Percentiles rank a stretch among this genome's conserved stretches.
Evolutionary conservation across 2,329 filamentous ascomycete genomes (phyloP).

Genomic region (Penicillium sp.): DNA sequence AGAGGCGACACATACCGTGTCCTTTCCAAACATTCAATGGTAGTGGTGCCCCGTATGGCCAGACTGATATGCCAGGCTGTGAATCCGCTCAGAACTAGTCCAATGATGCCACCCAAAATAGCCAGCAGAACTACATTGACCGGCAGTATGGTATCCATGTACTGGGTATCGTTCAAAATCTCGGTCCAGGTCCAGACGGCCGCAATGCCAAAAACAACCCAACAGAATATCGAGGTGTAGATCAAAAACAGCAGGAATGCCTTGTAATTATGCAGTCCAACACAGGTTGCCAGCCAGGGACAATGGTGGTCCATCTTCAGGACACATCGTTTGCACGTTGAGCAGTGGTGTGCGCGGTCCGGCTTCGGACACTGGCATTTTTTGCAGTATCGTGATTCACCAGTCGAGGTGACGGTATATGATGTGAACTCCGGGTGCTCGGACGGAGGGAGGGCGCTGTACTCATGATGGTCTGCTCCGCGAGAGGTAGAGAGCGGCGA

Average conservation of each 20-base stretch:
- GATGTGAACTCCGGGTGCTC: constrained; percentile 65
- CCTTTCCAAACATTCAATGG: constrained; percentile 94
- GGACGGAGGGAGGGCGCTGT: constrained; percentile 77
- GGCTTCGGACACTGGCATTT: constrained; percentile 95
- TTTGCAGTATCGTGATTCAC: constrained; percentile 87
- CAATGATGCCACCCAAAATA: constrained; percentile 87
- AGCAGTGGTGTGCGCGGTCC: constrained; percentile 95
- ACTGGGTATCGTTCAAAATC: constrained; percentile 68
- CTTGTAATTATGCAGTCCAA: constrained; percentile 94
- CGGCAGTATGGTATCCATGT: constrained; percentile 75
- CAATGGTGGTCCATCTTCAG: constrained; percentile 99
- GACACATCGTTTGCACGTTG: constrained; percentile 88
- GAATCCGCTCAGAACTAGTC: constrained; percentile 83
- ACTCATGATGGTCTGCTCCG: constrained; percentile 47
- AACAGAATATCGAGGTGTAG: constrained; percentile 84
- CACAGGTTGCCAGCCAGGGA: constrained; percentile 94
- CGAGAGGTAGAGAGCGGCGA: constrained; percentile 51
- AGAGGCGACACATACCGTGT: constrained; percentile 87
- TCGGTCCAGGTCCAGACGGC: constrained; percentile 82
- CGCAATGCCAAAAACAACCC: constrained; percentile 74
- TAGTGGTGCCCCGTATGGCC: constrained; percentile 77
- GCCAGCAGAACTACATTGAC: constrained; percentile 88
- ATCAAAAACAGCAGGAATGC: constrained; percentile 88
- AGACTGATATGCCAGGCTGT: constrained; percentile 89
- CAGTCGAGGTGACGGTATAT: constrained; percentile 89